These are phyloP conservation scores for Gaertneriomyces semiglobifer DNA, from an alignment of 192 early-diverging fungal genomes.

Conservation along the genomic window DNA sequence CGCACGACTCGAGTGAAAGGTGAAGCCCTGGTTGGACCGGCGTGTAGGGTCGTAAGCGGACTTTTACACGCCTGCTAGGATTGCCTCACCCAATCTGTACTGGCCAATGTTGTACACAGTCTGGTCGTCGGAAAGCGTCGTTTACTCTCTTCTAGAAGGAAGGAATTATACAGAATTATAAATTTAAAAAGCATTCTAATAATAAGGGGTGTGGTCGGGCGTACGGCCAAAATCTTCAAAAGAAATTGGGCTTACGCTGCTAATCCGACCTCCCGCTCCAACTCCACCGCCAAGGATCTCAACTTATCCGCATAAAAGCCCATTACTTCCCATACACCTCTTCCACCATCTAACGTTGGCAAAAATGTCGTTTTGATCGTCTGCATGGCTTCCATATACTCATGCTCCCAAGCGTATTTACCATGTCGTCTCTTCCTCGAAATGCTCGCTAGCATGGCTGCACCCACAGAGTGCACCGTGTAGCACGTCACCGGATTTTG, in stretches of 20 bases:
- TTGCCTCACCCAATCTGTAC: too few relatives aligned
- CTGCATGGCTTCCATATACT: neutral
- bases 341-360: conserved; percentile 14
- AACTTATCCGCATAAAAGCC: conserved; percentile 12
- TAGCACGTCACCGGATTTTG: conserved; percentile 22
- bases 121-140: too few relatives aligned
- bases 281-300: neutral
- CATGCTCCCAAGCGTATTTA: neutral
- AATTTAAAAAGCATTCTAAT: too few relatives aligned
- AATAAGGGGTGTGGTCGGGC: too few relatives aligned
- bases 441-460: conserved; percentile 4
- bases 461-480: conserved; percentile 1
- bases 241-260: neutral
- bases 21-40: too few relatives aligned
- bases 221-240: too few relatives aligned
- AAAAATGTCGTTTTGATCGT: conserved; percentile 5
- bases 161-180: too few relatives aligned
- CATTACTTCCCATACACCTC: conserved; percentile 14
- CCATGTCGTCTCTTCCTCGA: neutral
- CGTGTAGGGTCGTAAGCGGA: too few relatives aligned
- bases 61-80: too few relatives aligned
- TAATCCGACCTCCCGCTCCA: conserved; percentile 9
- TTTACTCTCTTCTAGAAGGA: too few relatives aligned
- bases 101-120: too few relatives aligned
- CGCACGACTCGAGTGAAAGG: too few relatives aligned